A percentile compares a stretch with the other conserved stretches of the same genome.
phyloP scores from a whole-genome alignment of 257 asterid species.

The Prunella vulgaris region DNA sequence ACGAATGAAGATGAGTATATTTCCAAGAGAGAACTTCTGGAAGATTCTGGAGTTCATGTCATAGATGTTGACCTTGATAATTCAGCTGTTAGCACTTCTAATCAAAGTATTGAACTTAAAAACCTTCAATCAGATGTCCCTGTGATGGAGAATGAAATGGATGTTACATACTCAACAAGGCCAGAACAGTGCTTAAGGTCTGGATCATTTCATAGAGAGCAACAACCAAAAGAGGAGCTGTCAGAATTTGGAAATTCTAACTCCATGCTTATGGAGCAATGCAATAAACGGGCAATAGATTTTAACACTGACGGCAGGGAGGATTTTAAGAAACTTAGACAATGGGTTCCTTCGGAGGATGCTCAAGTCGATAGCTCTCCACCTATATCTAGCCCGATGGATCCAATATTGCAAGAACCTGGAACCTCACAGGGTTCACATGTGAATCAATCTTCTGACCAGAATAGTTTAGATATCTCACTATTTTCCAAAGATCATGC shows the following conservation, averaged over 20 bases:
- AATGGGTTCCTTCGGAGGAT: constrained; percentile 32
- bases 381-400: constrained; percentile 37
- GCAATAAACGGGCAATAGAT: constrained; percentile 56
- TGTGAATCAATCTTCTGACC: constrained; percentile 38
- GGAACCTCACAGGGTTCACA: constrained; percentile 33
- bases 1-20: constrained; percentile 29
- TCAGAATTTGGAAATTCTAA: constrained; percentile 34
- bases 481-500: constrained; percentile 38
- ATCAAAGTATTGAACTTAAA: constrained; percentile 30
- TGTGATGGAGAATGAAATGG: constrained; percentile 26
- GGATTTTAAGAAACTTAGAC: constrained; percentile 50
- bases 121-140: constrained; percentile 32
- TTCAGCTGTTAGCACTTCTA: constrained; percentile 38
- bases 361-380: constrained; percentile 31
- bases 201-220: no score
- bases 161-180: constrained; percentile 22
- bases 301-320: constrained; percentile 36
- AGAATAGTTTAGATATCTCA: constrained; percentile 43
- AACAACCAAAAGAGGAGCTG: no score
- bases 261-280: constrained; percentile 36
- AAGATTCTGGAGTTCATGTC: constrained; percentile 35
- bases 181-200: background rate
- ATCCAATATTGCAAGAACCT: constrained; percentile 37
- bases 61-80: constrained; percentile 38
- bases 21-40: constrained; percentile 31